Evolutionary conservation across 495 filamentous ascomycete genomes (phyloP).

Genomic region (Neurospora tetrasperma): DNA sequence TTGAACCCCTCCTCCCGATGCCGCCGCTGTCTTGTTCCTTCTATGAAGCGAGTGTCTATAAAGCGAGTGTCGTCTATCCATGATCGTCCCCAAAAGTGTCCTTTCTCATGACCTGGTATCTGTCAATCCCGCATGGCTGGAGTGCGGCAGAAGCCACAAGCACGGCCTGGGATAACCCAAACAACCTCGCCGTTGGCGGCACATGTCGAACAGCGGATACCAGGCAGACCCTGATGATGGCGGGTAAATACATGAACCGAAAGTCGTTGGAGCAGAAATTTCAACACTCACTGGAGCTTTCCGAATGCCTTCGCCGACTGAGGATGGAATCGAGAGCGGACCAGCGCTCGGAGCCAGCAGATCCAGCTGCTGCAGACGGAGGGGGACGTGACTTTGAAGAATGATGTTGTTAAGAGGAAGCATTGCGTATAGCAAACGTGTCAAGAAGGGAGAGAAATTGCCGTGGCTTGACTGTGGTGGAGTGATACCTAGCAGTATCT

Average conservation of each 20-base stretch:
- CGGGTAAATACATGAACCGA: not conserved
- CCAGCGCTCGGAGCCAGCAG: not conserved
- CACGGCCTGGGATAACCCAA: slow-evolving; percentile 39
- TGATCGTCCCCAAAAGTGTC: not conserved
- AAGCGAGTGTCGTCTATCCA: not conserved
- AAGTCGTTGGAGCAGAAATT: not conserved
- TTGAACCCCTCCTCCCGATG: not conserved
- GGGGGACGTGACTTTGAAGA: not conserved
- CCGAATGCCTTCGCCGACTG: not conserved
- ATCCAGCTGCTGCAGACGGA: not conserved
- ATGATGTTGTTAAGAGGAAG: not conserved
- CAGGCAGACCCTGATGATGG: slow-evolving; percentile 13
- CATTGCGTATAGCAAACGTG: not conserved
- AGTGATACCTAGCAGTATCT: not conserved
- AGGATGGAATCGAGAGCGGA: not conserved
- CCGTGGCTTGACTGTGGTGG: not conserved
- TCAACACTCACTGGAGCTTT: slow-evolving; percentile 2
- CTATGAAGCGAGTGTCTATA: not conserved
- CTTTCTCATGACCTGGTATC: not conserved
- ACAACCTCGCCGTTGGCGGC: slow-evolving; percentile 36
- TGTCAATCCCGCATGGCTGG: slow-evolving; percentile 7
- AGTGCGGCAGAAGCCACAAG: slow-evolving; percentile 37
- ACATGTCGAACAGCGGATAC: slow-evolving; percentile 21
- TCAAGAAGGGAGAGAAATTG: not conserved
- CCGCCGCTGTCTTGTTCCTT: not conserved